Evolutionary conservation across 768 basidiomycete species (phyloP).

Genomic region (Astraeus odoratus): DNA sequence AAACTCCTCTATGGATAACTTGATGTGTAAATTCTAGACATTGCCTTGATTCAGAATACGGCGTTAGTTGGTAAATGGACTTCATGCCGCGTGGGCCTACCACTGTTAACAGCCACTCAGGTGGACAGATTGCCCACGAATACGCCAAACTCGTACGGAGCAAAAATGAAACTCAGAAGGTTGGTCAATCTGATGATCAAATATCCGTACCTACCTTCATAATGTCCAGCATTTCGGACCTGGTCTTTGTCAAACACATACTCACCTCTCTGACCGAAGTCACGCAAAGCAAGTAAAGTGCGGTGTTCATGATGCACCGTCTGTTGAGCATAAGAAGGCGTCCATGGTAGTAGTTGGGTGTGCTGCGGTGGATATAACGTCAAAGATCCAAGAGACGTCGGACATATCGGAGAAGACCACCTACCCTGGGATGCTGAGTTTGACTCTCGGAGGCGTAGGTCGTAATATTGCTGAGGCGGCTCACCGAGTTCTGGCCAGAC

Average conservation of each 20-base stretch:
- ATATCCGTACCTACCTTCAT: not conserved
- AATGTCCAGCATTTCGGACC: constrained; percentile 10
- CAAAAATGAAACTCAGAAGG: constrained; percentile 13
- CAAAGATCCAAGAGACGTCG: constrained; percentile 34
- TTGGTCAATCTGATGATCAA: not conserved
- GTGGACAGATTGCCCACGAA: constrained; percentile 71
- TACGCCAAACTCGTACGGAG: constrained; percentile 47
- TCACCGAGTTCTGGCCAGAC: constrained; percentile 47
- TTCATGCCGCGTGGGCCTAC: not conserved
- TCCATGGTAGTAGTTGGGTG: constrained; percentile 74
- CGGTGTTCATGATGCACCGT: not conserved
- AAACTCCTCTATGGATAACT: not conserved
- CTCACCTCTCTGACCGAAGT: not conserved
- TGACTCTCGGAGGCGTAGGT: constrained; percentile 84
- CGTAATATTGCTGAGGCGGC: constrained; percentile 95
- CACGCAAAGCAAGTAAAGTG: not conserved
- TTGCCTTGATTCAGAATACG: constrained; percentile 86
- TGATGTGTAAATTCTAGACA: constrained; percentile 41
- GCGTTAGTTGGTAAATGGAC: constrained; percentile 64
- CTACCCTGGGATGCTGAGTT: constrained; percentile 63
- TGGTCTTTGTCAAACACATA: not conserved
- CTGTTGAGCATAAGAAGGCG: constrained; percentile 22
- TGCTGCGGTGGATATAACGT: constrained; percentile 85
- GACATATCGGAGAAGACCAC: constrained; percentile 56
- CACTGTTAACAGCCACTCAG: constrained; percentile 29